Evolutionary conservation across 495 filamentous ascomycete genomes (phyloP).

Genomic region (Echria macrotheca): DNA sequence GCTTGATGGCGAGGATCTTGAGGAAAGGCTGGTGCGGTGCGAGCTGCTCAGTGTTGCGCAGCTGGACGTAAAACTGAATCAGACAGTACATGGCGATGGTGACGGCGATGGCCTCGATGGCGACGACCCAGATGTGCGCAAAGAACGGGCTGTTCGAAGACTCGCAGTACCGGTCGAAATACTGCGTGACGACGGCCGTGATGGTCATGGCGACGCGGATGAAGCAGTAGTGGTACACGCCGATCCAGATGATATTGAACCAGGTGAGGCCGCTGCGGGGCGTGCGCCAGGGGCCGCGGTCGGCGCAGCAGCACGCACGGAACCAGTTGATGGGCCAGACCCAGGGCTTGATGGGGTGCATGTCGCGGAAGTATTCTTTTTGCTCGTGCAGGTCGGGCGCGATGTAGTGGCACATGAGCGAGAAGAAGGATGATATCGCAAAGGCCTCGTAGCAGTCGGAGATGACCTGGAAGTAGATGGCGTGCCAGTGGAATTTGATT

Average conservation of each 20-base stretch:
- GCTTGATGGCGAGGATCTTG: constrained; percentile 83
- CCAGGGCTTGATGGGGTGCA: constrained; percentile 62
- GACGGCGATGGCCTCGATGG: constrained; percentile 67
- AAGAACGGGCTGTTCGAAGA: constrained; percentile 71
- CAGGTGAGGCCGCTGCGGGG: constrained; percentile 83
- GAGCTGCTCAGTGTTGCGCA: constrained; percentile 53
- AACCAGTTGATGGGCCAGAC: constrained; percentile 68
- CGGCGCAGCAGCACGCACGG: constrained; percentile 60
- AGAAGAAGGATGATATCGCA: constrained; percentile 85
- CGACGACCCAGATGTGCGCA: constrained; percentile 73
- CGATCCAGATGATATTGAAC: constrained; percentile 90
- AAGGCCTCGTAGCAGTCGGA: constrained; percentile 91
- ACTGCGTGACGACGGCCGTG: constrained; percentile 67
- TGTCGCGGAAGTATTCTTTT: constrained; percentile 77
- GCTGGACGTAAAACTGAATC: constrained; percentile 83
- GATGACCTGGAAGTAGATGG: constrained; percentile 76
- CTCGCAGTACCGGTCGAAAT: constrained; percentile 68
- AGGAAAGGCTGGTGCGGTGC: constrained; percentile 68
- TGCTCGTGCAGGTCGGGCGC: constrained; percentile 75
- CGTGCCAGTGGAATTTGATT: constrained; percentile 71
- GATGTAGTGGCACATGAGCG: constrained; percentile 80
- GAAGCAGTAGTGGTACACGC: constrained; percentile 87
- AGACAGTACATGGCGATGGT: constrained; percentile 88
- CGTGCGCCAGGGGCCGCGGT: constrained; percentile 62
- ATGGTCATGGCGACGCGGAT: constrained; percentile 81